Base-by-base conservation (phyloP, 768 basidiomycete genomes). In the Leccinum arenicola region DNA sequence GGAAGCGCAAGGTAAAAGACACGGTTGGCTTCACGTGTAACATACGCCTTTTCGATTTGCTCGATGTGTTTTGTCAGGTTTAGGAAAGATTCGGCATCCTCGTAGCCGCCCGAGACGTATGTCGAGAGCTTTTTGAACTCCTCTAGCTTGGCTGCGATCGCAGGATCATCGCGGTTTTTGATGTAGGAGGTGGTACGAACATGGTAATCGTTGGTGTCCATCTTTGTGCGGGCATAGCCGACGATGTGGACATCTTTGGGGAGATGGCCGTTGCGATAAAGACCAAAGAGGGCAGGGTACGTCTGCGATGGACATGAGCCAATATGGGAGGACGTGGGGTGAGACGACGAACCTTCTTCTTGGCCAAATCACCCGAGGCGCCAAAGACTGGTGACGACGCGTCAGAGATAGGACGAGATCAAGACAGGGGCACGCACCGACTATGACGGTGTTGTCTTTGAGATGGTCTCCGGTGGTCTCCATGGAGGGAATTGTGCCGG, bases 1-100 rank as follows among this genome's bases (percentile, higher is more conserved):
- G 96, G 96, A 23, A 99, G 88, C 17, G 96, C 96, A 70, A 99
- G 89, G 75, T 99, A 96, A 77, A 98, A 98, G 66, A 98, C 75
- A 58, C 96, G 91, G 73, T 96, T 90, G 67, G 78, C 76, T 64
- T 82, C 83, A 56, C 83, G 82, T 49, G 80, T 76, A 63, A 78
- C 73, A 68, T 93, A 92, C 27, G 77, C 73, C 31, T 82, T 77
- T 74, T 99, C 96, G 70, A 96, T 84, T 62, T 81, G 82, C 73
- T 86, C 80, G 62, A 98, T 77, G 68, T 90, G 84, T 59, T 84
- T 82, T 71, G 87, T 87, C 65, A 99, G 82, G 45, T 79, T 80
- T 68, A 86, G 78, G 74, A 96, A 99, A 10, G 91, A 84, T 3
- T 81, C 80, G 57, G 82, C 84, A 64, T 95, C 85, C 67, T 98